Evolutionary conservation across 306 rosid species (phyloP).

Genomic region (Vicia faba): DNA sequence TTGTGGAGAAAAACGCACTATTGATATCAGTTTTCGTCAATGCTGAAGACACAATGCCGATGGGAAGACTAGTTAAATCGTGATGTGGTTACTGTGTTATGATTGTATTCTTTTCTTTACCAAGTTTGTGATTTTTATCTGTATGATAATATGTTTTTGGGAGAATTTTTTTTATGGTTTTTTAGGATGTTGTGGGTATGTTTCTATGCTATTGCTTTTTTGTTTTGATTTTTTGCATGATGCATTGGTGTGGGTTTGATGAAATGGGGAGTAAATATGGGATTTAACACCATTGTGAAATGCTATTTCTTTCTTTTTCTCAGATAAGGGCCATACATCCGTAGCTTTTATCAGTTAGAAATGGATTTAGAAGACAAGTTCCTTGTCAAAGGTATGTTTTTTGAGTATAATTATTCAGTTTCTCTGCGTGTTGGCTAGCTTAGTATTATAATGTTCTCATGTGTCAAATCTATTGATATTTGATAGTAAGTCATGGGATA

Average conservation of each 20-base stretch:
- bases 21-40: constrained; percentile 38
- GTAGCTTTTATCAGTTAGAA: constrained; percentile 36
- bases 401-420: not conserved
- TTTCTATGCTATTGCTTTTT: constrained; percentile 20
- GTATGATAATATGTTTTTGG: not conserved
- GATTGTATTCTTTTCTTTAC: too few species aligned
- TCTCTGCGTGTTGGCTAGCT: too few species aligned
- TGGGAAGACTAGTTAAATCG: constrained; percentile 31
- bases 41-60: constrained; percentile 49
- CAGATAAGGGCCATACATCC: constrained; percentile 42
- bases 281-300: constrained; percentile 9
- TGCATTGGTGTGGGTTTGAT: not conserved
- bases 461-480: too few species aligned
- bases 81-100: constrained; percentile 26
- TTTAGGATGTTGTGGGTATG: not conserved
- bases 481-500: not conserved
- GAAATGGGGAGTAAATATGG: too few species aligned
- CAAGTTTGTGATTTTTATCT: not conserved
- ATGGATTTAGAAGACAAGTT: constrained; percentile 81
- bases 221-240: constrained; percentile 28
- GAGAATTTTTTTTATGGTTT: not conserved
- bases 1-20: not conserved
- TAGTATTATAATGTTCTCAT: too few species aligned
- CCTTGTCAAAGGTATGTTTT: constrained; percentile 60
- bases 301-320: constrained; percentile 31